These are phyloP conservation scores for Articulospora tetracladia DNA, from an alignment of 495 filamentous ascomycete genomes.

Conservation along the genomic window DNA sequence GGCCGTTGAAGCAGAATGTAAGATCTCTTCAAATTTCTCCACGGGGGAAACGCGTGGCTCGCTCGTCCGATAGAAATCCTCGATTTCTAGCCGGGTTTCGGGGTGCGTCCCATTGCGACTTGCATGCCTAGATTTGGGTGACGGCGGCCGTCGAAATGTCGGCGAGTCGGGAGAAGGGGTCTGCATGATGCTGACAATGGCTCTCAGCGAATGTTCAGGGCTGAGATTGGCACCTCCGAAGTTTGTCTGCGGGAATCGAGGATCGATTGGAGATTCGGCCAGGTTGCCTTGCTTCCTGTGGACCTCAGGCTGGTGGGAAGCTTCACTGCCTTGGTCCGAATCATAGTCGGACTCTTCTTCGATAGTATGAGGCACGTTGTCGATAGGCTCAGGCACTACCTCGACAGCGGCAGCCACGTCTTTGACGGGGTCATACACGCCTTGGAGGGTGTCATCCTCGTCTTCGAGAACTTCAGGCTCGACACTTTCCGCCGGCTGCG, in stretches of 20 bases:
- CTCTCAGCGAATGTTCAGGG: not conserved
- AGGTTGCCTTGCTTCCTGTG: too few species aligned
- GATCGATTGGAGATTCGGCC: not conserved
- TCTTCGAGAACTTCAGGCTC: not conserved
- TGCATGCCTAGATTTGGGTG: not conserved
- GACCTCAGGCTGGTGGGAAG: not conserved
- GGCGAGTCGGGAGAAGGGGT: not conserved
- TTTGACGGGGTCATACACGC: too few species aligned
- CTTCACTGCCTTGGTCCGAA: not conserved
- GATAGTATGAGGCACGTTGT: not conserved
- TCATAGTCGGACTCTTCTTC: not conserved
- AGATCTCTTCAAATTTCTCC: not conserved
- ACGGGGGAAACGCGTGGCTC: not conserved
- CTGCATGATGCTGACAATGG: not conserved
- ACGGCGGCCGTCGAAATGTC: not conserved
- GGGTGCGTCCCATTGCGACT: not conserved
- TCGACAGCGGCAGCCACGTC: too few species aligned
- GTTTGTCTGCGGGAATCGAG: not conserved
- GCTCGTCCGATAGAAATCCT: not conserved
- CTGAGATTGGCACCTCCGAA: not conserved
- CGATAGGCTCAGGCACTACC: too few species aligned
- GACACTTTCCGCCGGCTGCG: not conserved
- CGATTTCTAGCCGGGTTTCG: not conserved
- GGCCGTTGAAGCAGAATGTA: constrained; percentile 2
- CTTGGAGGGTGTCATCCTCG: too few species aligned